Base-by-base conservation (phyloP, 129 eudicot species). In the Helichrysum umbraculigerum region DNA sequence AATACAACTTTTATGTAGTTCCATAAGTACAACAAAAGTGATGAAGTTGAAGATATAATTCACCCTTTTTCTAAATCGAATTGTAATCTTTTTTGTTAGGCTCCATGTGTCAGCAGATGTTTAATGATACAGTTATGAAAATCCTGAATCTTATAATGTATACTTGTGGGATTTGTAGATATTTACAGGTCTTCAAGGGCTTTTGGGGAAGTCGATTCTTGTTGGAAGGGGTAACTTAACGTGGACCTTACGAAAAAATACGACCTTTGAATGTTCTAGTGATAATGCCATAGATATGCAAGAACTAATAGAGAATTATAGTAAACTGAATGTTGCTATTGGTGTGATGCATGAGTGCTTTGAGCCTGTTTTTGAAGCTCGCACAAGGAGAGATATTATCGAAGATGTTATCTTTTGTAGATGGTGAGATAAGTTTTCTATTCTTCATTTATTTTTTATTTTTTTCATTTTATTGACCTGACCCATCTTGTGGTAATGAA, bases 311-410 rank as follows among this genome's bases (percentile, higher is more conserved):
- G 93, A 90, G 73, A 80, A 52, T 70, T 86, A 85, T 76, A 82
- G 89, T 81, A 93, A 90, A 76, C 86, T 93, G 7, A 85, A 79
- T 77, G 85, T 93, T 68, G 97, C 97, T 74, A 87, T 88, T 54
- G 79, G 77, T 75, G 93, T 93, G 72, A 87, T 90, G 96, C 96
- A 90, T 52, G 98, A 93, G 75, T 93, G 97, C 72, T 93, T 93
- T 70, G 96, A 90, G 72, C 92, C 98, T 14, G 85, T 93, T 64
- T 85, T 83, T 78, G 97, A 93, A 77, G 84, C 91, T 78, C 79
- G 67, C 22, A 90, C 88, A 21, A 80, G 79, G 74, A 86, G 88
- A 66, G 98, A 90, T 84, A 81, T 88, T 74, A 85, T 89, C 57
- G 93, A 93, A 82, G 98, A 93, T 83, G 93, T 93, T 50, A 79